Conservation (phyloP, 805 yeast genomes). For the Jamesozyma piceae region DNA sequence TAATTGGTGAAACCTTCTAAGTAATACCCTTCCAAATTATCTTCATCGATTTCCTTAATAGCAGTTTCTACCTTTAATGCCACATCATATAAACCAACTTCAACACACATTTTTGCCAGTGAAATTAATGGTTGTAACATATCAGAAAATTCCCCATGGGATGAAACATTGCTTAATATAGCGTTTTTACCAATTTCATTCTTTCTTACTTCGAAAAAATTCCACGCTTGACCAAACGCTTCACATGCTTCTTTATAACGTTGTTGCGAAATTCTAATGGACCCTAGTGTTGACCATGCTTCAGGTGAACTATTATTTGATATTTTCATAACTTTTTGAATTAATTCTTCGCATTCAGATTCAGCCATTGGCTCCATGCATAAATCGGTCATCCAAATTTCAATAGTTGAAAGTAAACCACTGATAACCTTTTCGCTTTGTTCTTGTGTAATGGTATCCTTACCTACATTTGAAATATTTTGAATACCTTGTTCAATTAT, state of each 20-base stretch:
- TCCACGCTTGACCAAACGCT: constrained; percentile 67
- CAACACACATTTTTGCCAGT: constrained; percentile 66
- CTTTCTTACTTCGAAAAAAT: constrained; percentile 47
- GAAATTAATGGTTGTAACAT: constrained; percentile 65
- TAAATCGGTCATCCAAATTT: constrained; percentile 94
- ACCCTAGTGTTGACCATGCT: constrained; percentile 71
- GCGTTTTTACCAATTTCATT: constrained; percentile 36
- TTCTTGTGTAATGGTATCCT: constrained; percentile 28
- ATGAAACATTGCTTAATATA: constrained; percentile 25
- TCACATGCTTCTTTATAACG: constrained; percentile 59
- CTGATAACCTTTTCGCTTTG: constrained; percentile 54
- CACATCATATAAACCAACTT: constrained; percentile 60
- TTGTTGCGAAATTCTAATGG: constrained; percentile 84
- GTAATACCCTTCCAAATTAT: constrained; percentile 71
- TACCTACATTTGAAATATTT: constrained; percentile 20
- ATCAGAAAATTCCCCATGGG: constrained; percentile 46
- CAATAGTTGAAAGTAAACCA: constrained; percentile 78
- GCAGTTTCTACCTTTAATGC: constrained; percentile 57
- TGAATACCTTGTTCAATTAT: constrained; percentile 56
- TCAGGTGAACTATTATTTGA: constrained; percentile 58
- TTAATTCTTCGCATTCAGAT: constrained; percentile 59
- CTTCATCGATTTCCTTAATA: constrained; percentile 74
- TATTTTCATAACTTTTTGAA: constrained; percentile 52
- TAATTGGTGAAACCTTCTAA: constrained; percentile 71
- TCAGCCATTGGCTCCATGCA: constrained; percentile 94